Evolutionary conservation across 768 basidiomycete genomes (phyloP).

Genomic region (Termitomyces sp.): DNA sequence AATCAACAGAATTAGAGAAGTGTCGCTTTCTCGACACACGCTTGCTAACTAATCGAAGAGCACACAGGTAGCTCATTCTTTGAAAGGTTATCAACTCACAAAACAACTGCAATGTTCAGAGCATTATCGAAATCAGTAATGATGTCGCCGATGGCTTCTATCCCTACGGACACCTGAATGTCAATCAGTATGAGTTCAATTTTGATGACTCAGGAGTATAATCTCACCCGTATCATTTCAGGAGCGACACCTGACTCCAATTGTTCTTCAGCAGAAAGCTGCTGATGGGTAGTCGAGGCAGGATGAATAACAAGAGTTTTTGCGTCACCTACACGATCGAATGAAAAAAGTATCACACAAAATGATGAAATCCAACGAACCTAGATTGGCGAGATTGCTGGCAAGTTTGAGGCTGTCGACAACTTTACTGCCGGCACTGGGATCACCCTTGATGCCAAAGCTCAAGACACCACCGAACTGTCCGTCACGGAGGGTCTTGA

Average conservation of each 20-base stretch:
- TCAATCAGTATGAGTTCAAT: too few relatives aligned
- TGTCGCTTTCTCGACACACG: too few relatives aligned
- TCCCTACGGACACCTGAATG: too few relatives aligned
- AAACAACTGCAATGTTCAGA: too few relatives aligned
- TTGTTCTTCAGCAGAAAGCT: constrained; percentile 61
- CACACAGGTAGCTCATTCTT: too few relatives aligned
- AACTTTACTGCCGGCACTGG: constrained; percentile 47
- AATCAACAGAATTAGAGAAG: too few relatives aligned
- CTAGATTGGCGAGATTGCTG: constrained; percentile 68
- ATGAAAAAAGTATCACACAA: not conserved
- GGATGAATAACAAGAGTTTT: constrained; percentile 82
- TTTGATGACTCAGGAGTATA: too few relatives aligned
- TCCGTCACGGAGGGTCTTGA: constrained; percentile 48
- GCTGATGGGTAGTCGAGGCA: constrained; percentile 74
- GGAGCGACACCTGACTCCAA: constrained; percentile 62
- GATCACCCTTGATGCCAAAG: constrained; percentile 70
- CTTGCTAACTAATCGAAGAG: too few relatives aligned
- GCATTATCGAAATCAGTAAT: too few relatives aligned
- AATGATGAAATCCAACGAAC: not conserved
- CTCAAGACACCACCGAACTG: constrained; percentile 71
- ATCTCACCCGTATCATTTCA: constrained; percentile 55
- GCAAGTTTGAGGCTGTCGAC: constrained; percentile 73
- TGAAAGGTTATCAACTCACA: too few relatives aligned
- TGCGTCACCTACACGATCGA: constrained; percentile 43
- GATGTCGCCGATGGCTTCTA: too few relatives aligned